phyloP scores from a whole-genome alignment of 768 basidiomycete genomes.

The Asterophora lycoperdoides region DNA sequence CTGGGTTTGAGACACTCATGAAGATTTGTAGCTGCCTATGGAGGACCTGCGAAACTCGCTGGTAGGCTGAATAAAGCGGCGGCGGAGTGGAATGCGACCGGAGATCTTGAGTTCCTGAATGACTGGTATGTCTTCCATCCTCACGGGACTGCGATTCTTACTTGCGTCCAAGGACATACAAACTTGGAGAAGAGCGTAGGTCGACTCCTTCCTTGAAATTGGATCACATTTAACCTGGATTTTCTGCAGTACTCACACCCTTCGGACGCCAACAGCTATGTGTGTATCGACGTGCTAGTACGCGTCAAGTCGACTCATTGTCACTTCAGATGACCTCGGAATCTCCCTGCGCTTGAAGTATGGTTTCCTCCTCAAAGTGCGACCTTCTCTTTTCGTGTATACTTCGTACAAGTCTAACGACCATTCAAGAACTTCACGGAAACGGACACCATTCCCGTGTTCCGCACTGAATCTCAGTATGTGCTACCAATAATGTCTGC shows the following conservation, averaged over 20 bases:
- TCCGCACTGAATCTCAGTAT: constrained; percentile 74
- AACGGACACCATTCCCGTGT: constrained; percentile 63
- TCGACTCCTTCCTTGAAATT: constrained; percentile 1
- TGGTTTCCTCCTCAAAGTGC: constrained; percentile 65
- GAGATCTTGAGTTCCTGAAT: constrained; percentile 72
- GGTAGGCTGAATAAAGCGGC: constrained; percentile 51
- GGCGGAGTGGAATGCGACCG: constrained; percentile 58
- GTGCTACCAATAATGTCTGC: constrained; percentile 16
- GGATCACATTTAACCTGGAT: constrained; percentile 12
- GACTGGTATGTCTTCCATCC: constrained; percentile 53
- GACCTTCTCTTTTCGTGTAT: not conserved
- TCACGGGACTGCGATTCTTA: not conserved
- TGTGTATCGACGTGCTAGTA: constrained; percentile 27
- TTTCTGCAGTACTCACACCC: constrained; percentile 66
- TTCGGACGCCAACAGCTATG: constrained; percentile 87
- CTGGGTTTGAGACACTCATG: not conserved
- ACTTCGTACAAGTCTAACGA: not conserved
- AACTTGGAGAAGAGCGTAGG: constrained; percentile 81
- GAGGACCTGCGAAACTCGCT: constrained; percentile 57
- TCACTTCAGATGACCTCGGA: constrained; percentile 52
- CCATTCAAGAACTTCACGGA: constrained; percentile 50
- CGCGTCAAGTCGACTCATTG: not conserved
- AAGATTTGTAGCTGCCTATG: constrained; percentile 45
- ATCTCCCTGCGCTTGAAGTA: constrained; percentile 75
- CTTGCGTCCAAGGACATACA: constrained; percentile 63